Evolutionary conservation across 345 rosid genomes (phyloP).

Genomic region (Turritis glabra): DNA sequence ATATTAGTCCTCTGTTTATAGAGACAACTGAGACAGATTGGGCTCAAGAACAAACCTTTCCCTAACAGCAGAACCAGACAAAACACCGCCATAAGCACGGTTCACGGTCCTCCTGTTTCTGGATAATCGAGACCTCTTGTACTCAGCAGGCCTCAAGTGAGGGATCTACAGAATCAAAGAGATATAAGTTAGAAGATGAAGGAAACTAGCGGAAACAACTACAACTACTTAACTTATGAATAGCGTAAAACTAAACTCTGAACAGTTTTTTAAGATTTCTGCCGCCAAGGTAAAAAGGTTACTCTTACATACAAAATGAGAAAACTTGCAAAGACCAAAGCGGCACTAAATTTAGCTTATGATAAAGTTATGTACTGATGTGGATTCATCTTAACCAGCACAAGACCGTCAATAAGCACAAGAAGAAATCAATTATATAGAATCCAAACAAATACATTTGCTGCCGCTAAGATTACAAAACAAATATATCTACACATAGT

Average conservation of each 20-base stretch:
- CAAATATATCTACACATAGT: neutral
- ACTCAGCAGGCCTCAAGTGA: conserved; percentile 84
- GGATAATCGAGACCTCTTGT: conserved; percentile 77
- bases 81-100: conserved; percentile 89
- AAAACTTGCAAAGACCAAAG: conserved; percentile 24
- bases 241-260: neutral
- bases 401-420: conserved; percentile 60
- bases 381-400: conserved; percentile 40
- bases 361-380: conserved; percentile 52
- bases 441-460: neutral
- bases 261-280: neutral
- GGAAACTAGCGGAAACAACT: neutral
- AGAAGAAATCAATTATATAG: neutral
- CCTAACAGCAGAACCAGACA: conserved; percentile 81
- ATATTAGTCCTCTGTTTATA: neutral
- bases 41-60: conserved; percentile 57
- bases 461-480: neutral
- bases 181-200: neutral
- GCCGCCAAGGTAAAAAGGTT: conserved; percentile 18
- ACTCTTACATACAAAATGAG: conserved; percentile 10
- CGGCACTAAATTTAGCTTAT: conserved; percentile 51
- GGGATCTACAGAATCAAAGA: conserved; percentile 56
- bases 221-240: neutral
- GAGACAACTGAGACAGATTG: neutral
- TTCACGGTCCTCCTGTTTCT: conserved; percentile 83